Evolutionary conservation across 2,329 filamentous ascomycete species (phyloP), one percentile per base, ranked within the genome.

Genomic region (Epichloe baconii): DNA sequence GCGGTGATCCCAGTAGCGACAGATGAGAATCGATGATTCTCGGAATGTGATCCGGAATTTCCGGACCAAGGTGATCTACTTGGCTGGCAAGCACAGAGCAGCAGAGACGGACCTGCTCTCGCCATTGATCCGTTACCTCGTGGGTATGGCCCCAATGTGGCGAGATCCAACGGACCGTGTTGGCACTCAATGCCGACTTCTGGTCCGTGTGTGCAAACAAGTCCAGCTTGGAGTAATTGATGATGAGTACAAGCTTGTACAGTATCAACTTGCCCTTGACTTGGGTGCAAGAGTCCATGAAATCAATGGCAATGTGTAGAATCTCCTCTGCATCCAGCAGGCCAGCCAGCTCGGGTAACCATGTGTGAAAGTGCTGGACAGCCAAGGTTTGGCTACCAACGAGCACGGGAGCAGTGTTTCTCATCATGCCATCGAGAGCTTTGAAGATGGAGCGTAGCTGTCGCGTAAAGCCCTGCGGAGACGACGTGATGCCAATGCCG

Each of bases 281-380:
- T 31, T 82, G 73, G 3, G 82, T 80, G 68, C 90, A 96, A 1
- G 93, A 88, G 62, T 96, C 89, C 72, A 97, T 85, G 62, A 97
- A 95, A 67, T 91, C 88, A 55, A 94, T 87, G 41, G 90, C 88
- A 56, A 96, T 85, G 60, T 95, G 85, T 49, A 96, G 72, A 44
- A 96, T 91, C 64, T 97, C 91, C 59, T 89, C 85, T 0, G 84
- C 82, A 4, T 78, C 79, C 62, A 97, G 76, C 38, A 93, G 75
- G 2, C 83, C 81, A 0, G 80, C 76, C 10, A 98, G 79, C 63
- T 97, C 91, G 0, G 93, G 91, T n/a, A 98, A 73, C 93, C 93
- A 98, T 0, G 87, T 86, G 63, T 97, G 91, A 65, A 97, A 95
- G 65, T 97, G 88, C 66, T 98, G 93, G 12, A 97, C 89, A 2